Conservation (phyloP, 106 monocot genomes). For the Acorus gramineus region DNA sequence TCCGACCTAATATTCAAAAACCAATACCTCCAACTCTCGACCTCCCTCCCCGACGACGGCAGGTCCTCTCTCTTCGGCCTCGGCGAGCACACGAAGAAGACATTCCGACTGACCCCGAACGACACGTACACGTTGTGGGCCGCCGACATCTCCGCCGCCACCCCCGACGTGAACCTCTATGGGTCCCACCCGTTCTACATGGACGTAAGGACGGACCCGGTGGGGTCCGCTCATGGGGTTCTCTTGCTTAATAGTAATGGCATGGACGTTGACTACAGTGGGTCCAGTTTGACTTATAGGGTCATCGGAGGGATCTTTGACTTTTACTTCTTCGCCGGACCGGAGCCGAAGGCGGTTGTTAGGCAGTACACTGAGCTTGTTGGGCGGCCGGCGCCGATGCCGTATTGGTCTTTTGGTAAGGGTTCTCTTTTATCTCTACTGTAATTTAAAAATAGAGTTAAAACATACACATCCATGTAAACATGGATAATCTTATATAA, state of each 20-base stretch:
- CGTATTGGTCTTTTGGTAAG: conserved; percentile 45
- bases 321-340: conserved; percentile 26
- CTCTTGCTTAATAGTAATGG: conserved; percentile 32
- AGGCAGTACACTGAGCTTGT: conserved; percentile 23
- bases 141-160: conserved; percentile 25
- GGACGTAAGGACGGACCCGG: conserved; percentile 19
- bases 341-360: conserved; percentile 11
- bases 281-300: conserved; percentile 13
- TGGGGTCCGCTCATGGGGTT: conserved; percentile 15
- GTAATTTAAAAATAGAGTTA: no score
- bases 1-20: conserved; percentile 32
- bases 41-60: conserved; percentile 21
- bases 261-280: conserved; percentile 18
- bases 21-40: conserved; percentile 32
- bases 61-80: conserved; percentile 31
- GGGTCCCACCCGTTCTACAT: conserved; percentile 77
- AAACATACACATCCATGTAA: no score
- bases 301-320: conserved; percentile 25
- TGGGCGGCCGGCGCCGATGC: conserved; percentile 20
- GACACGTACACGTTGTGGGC: conserved; percentile 66
- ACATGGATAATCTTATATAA: no score
- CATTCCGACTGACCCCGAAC: conserved; percentile 29
- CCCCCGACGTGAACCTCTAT: conserved; percentile 38
- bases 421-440: background rate
- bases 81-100: conserved; percentile 58